Base-by-base conservation (phyloP, 495 filamentous ascomycete species). In the Penicillium nucicola region DNA sequence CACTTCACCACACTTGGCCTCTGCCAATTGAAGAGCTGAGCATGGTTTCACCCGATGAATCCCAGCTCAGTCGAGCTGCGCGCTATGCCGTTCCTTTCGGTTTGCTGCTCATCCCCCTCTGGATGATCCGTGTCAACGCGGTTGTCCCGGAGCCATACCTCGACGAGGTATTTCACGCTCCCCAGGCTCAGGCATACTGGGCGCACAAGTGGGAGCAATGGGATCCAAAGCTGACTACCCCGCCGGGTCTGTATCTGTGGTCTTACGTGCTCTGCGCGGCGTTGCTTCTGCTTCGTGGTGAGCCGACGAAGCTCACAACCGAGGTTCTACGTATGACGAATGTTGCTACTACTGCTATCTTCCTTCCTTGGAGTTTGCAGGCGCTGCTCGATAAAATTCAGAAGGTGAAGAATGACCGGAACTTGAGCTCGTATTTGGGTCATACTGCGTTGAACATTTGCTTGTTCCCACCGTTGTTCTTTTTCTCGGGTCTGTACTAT, bases 221-320 rank as follows among this genome's bases (percentile, higher is more conserved):
- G 95, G 92, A 98, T 68, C 87, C 90, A 12, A 97, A 97, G 62
- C 90, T 98, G 53, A 98, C 93, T 8, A 98, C 93, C 2, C 93
- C 93, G 2, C 90, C 93, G 6, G 95, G 92, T 15, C 76, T 97
- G 73, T 96, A 77, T 58, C 75, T 81, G 11, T 75, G 82, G 58
- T 78, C 82, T 31, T 78, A 78, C 59, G 22, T 62, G 3, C 52
- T 74, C 10, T 77, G 72, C 55, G 64, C 66, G 10, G 42, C 44
- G 15, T 38, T 66, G 13, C 52, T 71, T 13, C 51, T 60, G 31
- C 62, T 74, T 40, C 68, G 68, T 42, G 71, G 68, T 11, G 66
- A 65, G 42, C 70, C 72, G 43, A 65, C 57, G n/a, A 52, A 74
- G 41, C 62, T 77, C 44, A 61, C 56, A 33, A 56, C 67, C n/a